Conservation (phyloP, 495 filamentous ascomycete species). For the Penicillium simplicissimum region DNA sequence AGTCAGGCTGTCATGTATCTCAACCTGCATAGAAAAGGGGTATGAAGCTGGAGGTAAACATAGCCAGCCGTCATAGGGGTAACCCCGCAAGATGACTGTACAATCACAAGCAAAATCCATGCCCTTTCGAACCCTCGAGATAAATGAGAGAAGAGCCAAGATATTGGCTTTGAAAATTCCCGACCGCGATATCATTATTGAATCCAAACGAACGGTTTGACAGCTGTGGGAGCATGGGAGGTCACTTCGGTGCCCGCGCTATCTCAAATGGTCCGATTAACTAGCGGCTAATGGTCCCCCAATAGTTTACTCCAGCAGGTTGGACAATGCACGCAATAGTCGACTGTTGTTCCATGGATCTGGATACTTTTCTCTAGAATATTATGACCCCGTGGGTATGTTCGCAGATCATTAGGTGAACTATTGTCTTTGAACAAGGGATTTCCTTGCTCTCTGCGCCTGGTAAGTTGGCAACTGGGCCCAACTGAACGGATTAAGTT, state of each 20-base stretch:
- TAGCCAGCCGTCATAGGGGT: background rate
- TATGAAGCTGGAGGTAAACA: background rate
- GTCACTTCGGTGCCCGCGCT: background rate
- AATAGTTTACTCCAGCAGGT: constrained; percentile 22
- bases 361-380: constrained; percentile 1
- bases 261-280: constrained; percentile 12
- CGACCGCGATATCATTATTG: constrained; percentile 18
- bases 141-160: background rate
- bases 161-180: background rate
- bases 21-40: constrained; percentile 8
- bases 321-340: constrained; percentile 3
- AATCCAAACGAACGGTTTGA: constrained; percentile 29
- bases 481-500: background rate
- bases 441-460: background rate
- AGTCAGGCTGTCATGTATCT: background rate
- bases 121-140: background rate
- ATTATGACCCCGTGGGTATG: constrained; percentile 3
- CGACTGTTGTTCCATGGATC: constrained; percentile 18
- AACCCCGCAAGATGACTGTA: no score
- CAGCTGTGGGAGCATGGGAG: constrained; percentile 9
- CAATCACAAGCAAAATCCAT: background rate
- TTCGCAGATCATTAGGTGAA: constrained; percentile 17
- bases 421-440: constrained; percentile 6
- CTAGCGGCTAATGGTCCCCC: constrained; percentile 24
- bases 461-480: background rate